These are phyloP conservation scores for Turnera subulata DNA, from an alignment of 345 rosid species.

Conservation along the genomic window DNA sequence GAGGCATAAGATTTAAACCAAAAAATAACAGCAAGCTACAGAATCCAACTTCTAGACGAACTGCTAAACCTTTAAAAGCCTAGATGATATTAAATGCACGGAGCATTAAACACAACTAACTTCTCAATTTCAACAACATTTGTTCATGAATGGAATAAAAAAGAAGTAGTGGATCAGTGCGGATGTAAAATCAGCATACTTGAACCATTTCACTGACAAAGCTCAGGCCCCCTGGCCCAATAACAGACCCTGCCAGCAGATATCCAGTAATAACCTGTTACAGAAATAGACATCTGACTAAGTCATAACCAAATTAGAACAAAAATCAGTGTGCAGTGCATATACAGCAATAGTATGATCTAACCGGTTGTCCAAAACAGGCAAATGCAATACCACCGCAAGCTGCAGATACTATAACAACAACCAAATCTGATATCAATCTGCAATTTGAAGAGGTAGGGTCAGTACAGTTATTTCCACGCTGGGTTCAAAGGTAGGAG, in stretches of 20 bases:
- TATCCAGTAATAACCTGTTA: slow-evolving; percentile 96
- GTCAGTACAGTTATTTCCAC: slow-evolving; percentile 4
- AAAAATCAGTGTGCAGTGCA: too few species aligned
- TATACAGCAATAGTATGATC: slow-evolving; percentile 5
- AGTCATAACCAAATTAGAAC: too few species aligned
- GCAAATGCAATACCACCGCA: slow-evolving; percentile 99
- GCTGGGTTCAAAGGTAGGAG: not conserved
- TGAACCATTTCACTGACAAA: slow-evolving; percentile 98
- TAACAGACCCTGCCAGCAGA: slow-evolving; percentile 80
- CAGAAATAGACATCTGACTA: too few species aligned
- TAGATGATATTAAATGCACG: too few species aligned
- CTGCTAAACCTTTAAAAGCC: too few species aligned
- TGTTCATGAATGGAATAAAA: too few species aligned
- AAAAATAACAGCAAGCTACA: not conserved
- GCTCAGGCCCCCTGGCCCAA: slow-evolving; percentile 94
- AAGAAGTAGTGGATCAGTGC: too few species aligned
- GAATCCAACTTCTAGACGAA: too few species aligned
- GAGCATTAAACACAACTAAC: too few species aligned
- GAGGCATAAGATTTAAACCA: not conserved
- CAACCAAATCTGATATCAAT: slow-evolving; percentile 94
- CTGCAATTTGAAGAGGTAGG: slow-evolving; percentile 37
- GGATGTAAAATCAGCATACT: slow-evolving; percentile 41
- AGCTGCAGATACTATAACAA: slow-evolving; percentile 96
- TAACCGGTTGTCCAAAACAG: slow-evolving; percentile 98
- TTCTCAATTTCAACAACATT: too few species aligned